Base-by-base conservation (phyloP, 768 basidiomycete species). In the Leccinum disarticulatum region DNA sequence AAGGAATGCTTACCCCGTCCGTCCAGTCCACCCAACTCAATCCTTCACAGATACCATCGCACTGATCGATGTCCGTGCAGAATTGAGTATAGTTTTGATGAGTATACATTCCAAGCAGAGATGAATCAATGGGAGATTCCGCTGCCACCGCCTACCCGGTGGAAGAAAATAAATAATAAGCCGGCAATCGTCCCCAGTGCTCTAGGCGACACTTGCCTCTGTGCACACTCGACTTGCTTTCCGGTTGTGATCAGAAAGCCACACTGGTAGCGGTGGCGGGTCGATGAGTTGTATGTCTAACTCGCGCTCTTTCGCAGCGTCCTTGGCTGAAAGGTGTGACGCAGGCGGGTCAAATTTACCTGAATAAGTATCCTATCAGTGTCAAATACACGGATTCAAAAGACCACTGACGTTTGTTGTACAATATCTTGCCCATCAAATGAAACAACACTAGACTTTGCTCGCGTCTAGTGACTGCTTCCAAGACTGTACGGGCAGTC, bases 31-130 rank as follows among this genome's bases (percentile, higher is more conserved):
- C 77, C 82, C 84, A 87, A 63, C 92, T 94, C 59, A 95, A 72
- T 76, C 84, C 86, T 49, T 93, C 93, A 8, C 83, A 79, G 14
- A 94, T 71, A 3, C 80, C 82, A 4, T 81, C 83, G 64, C 86
- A 87, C 54, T 98, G 81, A 7, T 94, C 91, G 4, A 94, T 72
- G 36, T 88, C 84, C 46, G 81, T 77, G 68, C 91, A 95, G 68
- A 92, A 98, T 57, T 88, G 87, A 0, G 88, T 82, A 65, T 95
- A 93, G 69, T 97, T 98, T 72, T 98, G 95, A 65, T 99, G 97
- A 9, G 95, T 80, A 70, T 98, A 99, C 7, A 96, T 74, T 3
- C 88, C 88, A 62, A 95, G 90, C 2, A 98, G 77, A 2, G 91
- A 92, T 1, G 93, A 86, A 73, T 99, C 97, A 56, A 98, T 88